Conservation (phyloP, 2,329 filamentous ascomycete species). For the Botrytis medusae region DNA sequence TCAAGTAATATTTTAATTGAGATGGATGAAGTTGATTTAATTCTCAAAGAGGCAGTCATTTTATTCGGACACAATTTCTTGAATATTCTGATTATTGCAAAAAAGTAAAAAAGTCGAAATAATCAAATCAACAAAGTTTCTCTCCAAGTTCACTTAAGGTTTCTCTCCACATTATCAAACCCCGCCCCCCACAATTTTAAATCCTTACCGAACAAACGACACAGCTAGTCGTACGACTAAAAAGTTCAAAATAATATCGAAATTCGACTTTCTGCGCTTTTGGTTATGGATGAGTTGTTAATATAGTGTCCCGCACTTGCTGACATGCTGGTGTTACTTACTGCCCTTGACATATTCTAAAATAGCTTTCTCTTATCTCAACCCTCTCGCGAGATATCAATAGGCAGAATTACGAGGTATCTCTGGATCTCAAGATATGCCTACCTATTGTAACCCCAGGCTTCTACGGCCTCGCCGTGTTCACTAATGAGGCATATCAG, state of each 20-base stretch:
- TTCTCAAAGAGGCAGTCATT: background rate
- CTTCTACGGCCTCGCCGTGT: background rate
- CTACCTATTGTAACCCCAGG: background rate
- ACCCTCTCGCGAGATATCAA: background rate
- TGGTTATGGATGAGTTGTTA: background rate
- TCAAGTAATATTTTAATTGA: background rate
- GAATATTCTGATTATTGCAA: background rate
- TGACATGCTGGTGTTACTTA: too few species aligned
- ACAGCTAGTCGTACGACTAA: background rate
- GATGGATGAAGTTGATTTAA: background rate
- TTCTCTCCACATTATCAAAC: background rate
- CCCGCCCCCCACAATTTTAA: background rate
- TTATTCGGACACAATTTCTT: background rate
- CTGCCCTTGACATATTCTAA: background rate
- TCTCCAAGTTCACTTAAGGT: background rate
- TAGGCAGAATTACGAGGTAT: constrained; percentile 1
- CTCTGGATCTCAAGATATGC: background rate
- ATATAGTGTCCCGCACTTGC: background rate
- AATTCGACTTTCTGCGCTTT: background rate
- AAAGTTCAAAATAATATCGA: background rate
- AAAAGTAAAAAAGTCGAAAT: background rate
- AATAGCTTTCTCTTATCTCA: constrained; percentile 1
- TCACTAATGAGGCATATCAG: background rate
- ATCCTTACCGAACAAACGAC: background rate
- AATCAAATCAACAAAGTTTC: background rate